Evolutionary conservation across 768 basidiomycete genomes (phyloP).

Genomic region (Phaffia australis): DNA sequence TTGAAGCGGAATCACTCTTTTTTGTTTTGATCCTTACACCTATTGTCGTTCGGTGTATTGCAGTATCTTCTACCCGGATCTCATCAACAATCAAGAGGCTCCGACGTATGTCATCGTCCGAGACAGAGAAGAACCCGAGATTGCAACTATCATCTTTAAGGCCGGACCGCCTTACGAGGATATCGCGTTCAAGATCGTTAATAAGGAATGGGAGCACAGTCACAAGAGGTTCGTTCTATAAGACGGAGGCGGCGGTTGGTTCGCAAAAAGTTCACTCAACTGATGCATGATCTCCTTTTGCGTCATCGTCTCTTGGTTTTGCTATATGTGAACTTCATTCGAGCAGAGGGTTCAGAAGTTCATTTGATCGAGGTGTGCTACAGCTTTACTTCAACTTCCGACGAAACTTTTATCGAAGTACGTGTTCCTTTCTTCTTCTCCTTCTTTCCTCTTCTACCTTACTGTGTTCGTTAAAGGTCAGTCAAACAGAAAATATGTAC

Average conservation of each 20-base stretch:
- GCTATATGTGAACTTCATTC: neutral
- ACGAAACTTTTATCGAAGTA: slow-evolving; percentile 52
- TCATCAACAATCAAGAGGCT: slow-evolving; percentile 62
- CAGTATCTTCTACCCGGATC: slow-evolving; percentile 97
- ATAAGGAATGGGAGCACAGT: slow-evolving; percentile 96
- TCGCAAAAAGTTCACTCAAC: neutral
- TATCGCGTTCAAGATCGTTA: slow-evolving; percentile 94
- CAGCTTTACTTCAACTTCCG: slow-evolving; percentile 96
- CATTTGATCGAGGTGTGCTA: slow-evolving; percentile 91
- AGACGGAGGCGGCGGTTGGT: neutral
- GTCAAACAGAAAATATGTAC: too few species aligned
- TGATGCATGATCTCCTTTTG: slow-evolving; percentile 23
- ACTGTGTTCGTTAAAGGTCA: too few species aligned
- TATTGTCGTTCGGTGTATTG: slow-evolving; percentile 44
- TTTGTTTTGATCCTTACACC: slow-evolving; percentile 30
- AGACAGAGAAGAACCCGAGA: slow-evolving; percentile 89
- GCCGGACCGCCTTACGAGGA: slow-evolving; percentile 98
- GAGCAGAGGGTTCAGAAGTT: slow-evolving; percentile 81
- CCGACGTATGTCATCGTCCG: slow-evolving; percentile 94
- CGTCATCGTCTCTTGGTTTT: neutral
- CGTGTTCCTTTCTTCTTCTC: too few species aligned
- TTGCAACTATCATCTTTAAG: slow-evolving; percentile 81
- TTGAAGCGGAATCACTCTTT: slow-evolving; percentile 12
- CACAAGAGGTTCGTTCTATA: slow-evolving; percentile 64
- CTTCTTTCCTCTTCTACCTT: too few species aligned